phyloP scores from a whole-genome alignment of 2,329 filamentous ascomycete species.

The Apiospora rasikravindrae region DNA sequence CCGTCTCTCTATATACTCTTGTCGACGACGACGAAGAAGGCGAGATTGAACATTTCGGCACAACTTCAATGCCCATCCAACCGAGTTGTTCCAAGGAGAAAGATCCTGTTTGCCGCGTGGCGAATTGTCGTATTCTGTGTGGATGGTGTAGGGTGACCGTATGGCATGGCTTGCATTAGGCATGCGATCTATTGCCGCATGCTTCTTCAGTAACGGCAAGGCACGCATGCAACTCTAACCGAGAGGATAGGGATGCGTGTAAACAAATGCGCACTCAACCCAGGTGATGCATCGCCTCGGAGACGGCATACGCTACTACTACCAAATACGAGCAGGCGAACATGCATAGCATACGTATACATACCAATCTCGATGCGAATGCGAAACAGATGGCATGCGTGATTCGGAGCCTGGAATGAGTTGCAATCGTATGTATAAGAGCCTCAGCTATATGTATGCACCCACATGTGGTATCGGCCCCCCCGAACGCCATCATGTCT shows the following conservation, averaged over 20 bases:
- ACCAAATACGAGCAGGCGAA: background rate
- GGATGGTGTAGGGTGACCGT: background rate
- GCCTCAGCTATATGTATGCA: slow-evolving; percentile 6
- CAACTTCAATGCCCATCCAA: too few species aligned
- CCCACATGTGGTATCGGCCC: background rate
- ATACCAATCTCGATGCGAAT: too few species aligned
- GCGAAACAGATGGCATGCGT: too few species aligned
- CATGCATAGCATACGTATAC: too few species aligned
- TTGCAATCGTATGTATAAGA: background rate
- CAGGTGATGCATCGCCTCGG: background rate
- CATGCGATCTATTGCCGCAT: background rate
- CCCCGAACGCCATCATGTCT: background rate
- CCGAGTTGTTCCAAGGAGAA: background rate
- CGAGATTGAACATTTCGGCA: too few species aligned
- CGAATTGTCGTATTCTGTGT: background rate
- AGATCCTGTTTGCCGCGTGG: background rate
- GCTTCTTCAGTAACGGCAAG: background rate
- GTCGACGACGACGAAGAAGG: background rate
- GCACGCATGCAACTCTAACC: background rate
- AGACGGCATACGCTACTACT: background rate
- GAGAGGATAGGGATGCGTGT: background rate
- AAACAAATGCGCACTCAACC: background rate
- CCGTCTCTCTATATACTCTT: background rate
- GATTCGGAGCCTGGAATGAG: background rate
- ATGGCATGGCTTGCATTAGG: background rate